These are phyloP conservation scores for Mycena chlorophos DNA, from an alignment of 768 basidiomycete species.

Conservation along the genomic window DNA sequence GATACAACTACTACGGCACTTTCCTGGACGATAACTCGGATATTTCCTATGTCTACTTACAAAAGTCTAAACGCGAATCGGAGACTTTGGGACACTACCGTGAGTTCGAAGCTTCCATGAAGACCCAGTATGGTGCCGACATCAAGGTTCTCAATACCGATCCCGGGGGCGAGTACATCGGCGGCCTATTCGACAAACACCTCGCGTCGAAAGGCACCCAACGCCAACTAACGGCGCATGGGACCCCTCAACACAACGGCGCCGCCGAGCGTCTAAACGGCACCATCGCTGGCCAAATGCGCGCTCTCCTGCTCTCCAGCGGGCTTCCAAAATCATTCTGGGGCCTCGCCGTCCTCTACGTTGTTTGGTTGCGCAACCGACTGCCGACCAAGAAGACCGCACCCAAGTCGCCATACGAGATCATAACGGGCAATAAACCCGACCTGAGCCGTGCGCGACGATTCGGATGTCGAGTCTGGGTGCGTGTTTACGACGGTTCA, in stretches of 20 bases:
- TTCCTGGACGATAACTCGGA: constrained; percentile 27
- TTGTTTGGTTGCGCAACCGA: constrained; percentile 3
- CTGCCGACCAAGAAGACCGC: constrained; percentile 1
- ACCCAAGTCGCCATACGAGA: constrained; percentile 3
- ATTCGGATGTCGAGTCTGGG: constrained; percentile 9
- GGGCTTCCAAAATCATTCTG: constrained; percentile 23
- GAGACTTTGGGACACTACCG: background rate
- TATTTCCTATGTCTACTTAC: constrained; percentile 8
- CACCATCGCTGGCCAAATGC: constrained; percentile 21
- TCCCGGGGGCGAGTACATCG: background rate
- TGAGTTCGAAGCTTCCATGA: background rate
- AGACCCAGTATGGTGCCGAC: background rate
- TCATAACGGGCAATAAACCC: constrained; percentile 8
- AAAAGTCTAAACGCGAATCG: constrained; percentile 6
- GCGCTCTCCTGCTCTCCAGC: constrained; percentile 24
- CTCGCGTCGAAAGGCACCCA: constrained; percentile 1
- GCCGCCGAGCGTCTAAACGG: constrained; percentile 29
- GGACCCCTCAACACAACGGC: constrained; percentile 26
- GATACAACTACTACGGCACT: constrained; percentile 21
- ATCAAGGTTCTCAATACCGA: background rate
- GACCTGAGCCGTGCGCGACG: constrained; percentile 1
- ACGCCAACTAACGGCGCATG: constrained; percentile 3
- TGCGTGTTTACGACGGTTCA: background rate
- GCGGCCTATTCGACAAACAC: constrained; percentile 2
- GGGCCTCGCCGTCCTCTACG: constrained; percentile 22